Conservation (phyloP, 148 eudicot species). For the Heliamphora exappendiculata region DNA sequence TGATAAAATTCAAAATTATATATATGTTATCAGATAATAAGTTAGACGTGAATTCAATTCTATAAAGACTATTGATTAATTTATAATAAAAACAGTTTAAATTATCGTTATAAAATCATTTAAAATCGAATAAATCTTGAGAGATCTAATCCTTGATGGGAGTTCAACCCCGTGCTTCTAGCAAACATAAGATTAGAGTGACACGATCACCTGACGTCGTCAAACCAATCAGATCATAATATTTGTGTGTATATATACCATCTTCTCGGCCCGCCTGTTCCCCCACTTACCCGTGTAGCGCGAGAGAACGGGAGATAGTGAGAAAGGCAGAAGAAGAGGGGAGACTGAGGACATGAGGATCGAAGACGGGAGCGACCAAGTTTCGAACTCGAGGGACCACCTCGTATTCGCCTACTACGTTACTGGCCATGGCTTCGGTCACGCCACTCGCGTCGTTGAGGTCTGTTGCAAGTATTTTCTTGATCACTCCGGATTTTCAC, state of each 20-base stretch:
- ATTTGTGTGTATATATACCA: no score
- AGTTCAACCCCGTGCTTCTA: no score
- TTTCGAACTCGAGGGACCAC: constrained; percentile 37
- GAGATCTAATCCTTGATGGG: no score
- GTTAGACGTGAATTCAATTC: no score
- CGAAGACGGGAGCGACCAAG: constrained; percentile 39
- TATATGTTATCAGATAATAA: no score
- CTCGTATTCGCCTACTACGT: constrained; percentile 90
- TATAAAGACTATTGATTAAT: no score
- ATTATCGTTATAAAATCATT: no score
- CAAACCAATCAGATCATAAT: no score
- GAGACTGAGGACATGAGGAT: constrained; percentile 56
- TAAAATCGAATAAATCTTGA: no score
- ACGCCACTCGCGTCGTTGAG: constrained; percentile 97
- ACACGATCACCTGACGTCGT: constrained; percentile 4
- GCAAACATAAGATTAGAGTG: constrained; percentile 5
- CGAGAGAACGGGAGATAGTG: background rate
- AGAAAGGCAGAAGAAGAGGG: constrained; percentile 1
- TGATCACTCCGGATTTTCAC: background rate
- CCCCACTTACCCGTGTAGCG: background rate
- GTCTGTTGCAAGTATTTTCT: constrained; percentile 13
- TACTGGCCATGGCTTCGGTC: constrained; percentile 98
- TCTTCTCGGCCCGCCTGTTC: background rate
- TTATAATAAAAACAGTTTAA: no score
- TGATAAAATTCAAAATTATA: no score